Evolutionary conservation across 306 rosid genomes (phyloP).

Genomic region (Corylus heterophylla): DNA sequence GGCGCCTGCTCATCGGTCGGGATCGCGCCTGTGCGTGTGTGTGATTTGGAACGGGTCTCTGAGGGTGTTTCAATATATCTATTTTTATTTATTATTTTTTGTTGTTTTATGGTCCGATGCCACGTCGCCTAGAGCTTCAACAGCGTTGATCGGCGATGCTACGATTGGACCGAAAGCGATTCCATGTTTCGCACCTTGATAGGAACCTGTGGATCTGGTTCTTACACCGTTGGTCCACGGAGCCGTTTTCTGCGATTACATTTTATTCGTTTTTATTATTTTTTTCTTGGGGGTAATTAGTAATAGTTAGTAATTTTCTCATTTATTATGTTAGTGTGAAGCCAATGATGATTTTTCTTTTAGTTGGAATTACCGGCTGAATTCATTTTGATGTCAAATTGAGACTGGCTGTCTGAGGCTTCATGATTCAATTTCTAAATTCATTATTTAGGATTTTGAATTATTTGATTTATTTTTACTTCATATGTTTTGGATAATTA

Average conservation of each 20-base stretch:
- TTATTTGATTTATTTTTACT: no score
- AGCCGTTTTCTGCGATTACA: constrained; percentile 89
- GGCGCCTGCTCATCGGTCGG: constrained; percentile 29
- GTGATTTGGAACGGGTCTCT: constrained; percentile 85
- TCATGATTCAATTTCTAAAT: not conserved
- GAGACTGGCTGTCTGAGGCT: constrained; percentile 73
- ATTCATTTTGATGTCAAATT: constrained; percentile 45
- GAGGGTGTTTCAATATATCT: constrained; percentile 38
- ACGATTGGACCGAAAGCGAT: constrained; percentile 66
- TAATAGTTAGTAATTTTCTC: not conserved
- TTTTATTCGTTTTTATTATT: not conserved
- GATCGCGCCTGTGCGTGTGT: constrained; percentile 47
- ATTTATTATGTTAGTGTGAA: not conserved
- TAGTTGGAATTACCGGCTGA: constrained; percentile 88
- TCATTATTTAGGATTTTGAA: no score
- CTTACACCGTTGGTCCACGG: constrained; percentile 33
- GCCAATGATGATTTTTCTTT: constrained; percentile 59
- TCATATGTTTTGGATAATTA: no score
- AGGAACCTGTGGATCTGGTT: constrained; percentile 66
- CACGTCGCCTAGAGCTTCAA: constrained; percentile 66
- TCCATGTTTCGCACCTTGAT: constrained; percentile 57
- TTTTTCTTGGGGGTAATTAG: not conserved
- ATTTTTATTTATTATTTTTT: accelerated
- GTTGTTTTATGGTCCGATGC: constrained; percentile 46
- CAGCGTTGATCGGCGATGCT: constrained; percentile 68